Evolutionary conservation across 768 basidiomycete genomes (phyloP), one percentile per base, ranked within the genome.

Genomic region (Podaxis sp.): DNA sequence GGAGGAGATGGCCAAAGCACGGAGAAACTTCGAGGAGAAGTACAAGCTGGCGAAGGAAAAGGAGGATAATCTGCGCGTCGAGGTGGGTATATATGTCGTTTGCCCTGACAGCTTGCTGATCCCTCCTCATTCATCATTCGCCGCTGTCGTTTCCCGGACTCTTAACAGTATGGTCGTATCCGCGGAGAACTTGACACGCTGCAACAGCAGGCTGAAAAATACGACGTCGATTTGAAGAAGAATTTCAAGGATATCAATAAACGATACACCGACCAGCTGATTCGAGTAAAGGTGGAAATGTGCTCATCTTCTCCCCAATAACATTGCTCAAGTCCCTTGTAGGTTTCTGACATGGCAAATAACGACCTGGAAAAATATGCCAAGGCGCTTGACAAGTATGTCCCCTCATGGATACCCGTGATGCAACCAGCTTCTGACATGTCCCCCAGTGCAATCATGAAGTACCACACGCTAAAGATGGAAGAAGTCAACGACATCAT

Each of bases 261-360:
- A 72, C 82, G 83, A 63, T 97, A 96, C 69, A 91, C 88, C 10
- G 89, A 93, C 57, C 95, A 98, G 69, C 81, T 98, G 53, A 85
- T 98, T 67, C 91, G 88, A 77, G 95, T 97, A 68, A 98, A 98
- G 84, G 95, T 93, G 66, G 42, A 76, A 44, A 27, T 35, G 25
- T 35, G 4, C 5, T 32, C 36, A 37, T 27, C 16, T 50, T 48
- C 9, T 47, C 50, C 23, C 55, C 23, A 25, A 25, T 18, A 42
- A 38, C 46, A 47, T 36, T 21, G 25, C 28, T 63, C 35, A 48
- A 44, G 14, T 46, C 16, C n/a, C 47, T 16, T 40, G 25, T 65
- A 98, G 95, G 93, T 97, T 75, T 93, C 95, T 35, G 95, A 98
- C 72, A 93, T 98, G 88, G 95, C 96, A 5, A 98, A 96, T 72